phyloP scores from a whole-genome alignment of 805 yeast species.

The Pichia paraexigua region DNA sequence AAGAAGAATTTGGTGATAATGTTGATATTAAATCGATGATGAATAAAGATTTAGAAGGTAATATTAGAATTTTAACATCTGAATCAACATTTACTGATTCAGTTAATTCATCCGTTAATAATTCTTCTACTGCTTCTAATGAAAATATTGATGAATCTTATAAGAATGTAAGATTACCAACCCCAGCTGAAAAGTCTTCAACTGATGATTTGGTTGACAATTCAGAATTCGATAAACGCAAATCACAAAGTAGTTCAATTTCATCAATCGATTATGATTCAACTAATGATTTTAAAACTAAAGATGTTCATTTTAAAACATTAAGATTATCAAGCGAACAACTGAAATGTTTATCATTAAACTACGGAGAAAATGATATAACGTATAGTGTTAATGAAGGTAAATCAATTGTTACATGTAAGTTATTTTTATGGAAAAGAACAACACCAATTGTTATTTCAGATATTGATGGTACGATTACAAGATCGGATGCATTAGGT shows the following conservation, averaged over 20 bases:
- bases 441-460: constrained; percentile 88
- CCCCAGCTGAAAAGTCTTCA: neutral
- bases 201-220: neutral
- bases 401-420: constrained; percentile 64
- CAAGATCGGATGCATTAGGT: constrained; percentile 95
- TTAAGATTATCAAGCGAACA: constrained; percentile 88
- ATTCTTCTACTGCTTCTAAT: neutral
- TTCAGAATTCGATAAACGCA: neutral
- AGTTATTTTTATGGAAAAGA: constrained; percentile 76
- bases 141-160: constrained; percentile 13
- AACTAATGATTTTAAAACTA: constrained; percentile 15
- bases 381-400: constrained; percentile 78
- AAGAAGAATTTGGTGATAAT: constrained; percentile 63
- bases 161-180: neutral
- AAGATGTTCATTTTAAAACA: constrained; percentile 62
- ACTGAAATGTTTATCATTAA: constrained; percentile 61
- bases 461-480: constrained; percentile 96
- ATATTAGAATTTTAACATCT: constrained; percentile 41
- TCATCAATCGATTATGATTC: constrained; percentile 8
- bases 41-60: constrained; percentile 58
- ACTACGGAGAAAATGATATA: constrained; percentile 71
- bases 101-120: neutral
- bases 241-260: neutral
- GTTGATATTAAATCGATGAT: constrained; percentile 39
- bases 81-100: constrained; percentile 1